Evolutionary conservation across 2,329 filamentous ascomycete genomes (phyloP).

Genomic region (Cercospora sp.): DNA sequence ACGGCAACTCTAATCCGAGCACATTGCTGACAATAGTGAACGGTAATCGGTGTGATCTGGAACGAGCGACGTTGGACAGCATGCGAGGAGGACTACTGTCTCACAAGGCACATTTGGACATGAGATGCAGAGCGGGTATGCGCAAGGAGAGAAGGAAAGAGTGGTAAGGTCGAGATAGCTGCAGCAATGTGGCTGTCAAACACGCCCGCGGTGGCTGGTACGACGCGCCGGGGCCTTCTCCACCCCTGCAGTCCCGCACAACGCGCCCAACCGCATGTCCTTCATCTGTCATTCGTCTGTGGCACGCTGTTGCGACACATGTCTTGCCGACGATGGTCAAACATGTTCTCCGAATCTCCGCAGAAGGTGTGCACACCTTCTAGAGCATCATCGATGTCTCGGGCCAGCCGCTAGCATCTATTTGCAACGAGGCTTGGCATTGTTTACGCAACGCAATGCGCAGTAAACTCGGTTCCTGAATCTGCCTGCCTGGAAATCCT

Average conservation of each 20-base stretch:
- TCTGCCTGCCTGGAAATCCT: slow-evolving; percentile 9
- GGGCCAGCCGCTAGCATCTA: background rate
- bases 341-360: background rate
- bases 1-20: slow-evolving; percentile 3
- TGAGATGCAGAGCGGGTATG: background rate
- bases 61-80: slow-evolving; percentile 2
- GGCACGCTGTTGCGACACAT: background rate
- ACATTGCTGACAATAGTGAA: background rate
- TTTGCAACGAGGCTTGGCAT: background rate
- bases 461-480: background rate
- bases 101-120: background rate
- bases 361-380: background rate
- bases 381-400: background rate
- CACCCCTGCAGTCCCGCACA: background rate
- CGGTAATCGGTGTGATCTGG: background rate
- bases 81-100: background rate
- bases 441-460: slow-evolving; percentile 4
- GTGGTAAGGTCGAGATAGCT: background rate
- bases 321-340: background rate
- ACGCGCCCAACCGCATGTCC: background rate
- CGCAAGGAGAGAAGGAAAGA: background rate
- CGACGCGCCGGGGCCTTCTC: background rate
- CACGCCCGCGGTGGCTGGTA: background rate
- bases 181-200: slow-evolving; percentile 1
- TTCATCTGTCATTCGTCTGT: background rate